Conservation (phyloP, 1,284 basidiomycete genomes). For the Vanrija sp. region DNA sequence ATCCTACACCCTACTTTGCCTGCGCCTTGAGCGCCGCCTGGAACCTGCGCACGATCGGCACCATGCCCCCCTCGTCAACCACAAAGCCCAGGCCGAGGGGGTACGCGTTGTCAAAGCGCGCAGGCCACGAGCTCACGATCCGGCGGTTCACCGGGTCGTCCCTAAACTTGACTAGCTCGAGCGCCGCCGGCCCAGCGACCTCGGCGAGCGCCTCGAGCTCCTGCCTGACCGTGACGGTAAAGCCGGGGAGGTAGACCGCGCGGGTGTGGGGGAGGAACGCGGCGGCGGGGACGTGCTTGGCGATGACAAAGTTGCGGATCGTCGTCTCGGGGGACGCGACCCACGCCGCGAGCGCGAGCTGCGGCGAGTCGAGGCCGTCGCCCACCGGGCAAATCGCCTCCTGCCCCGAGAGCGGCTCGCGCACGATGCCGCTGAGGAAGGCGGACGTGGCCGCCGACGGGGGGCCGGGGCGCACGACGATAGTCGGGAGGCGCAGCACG, state of each 20-base stretch:
- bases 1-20: neutral
- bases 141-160: slow-evolving; percentile 47
- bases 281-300: slow-evolving; percentile 54
- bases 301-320: slow-evolving; percentile 57
- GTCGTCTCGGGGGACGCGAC: slow-evolving; percentile 57
- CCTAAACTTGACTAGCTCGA: slow-evolving; percentile 45
- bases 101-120: slow-evolving; percentile 44
- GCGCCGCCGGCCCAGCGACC: slow-evolving; percentile 42
- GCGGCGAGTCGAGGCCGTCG: slow-evolving; percentile 37
- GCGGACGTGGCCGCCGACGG: slow-evolving; percentile 59
- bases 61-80: slow-evolving; percentile 45
- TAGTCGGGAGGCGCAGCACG: slow-evolving; percentile 61
- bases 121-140: slow-evolving; percentile 47
- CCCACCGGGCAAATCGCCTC: slow-evolving; percentile 57
- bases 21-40: slow-evolving; percentile 37
- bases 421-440: slow-evolving; percentile 61
- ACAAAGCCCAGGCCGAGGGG: slow-evolving; percentile 43
- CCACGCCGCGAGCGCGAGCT: slow-evolving; percentile 54
- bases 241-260: slow-evolving; percentile 44
- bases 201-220: slow-evolving; percentile 44
- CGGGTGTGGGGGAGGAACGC: slow-evolving; percentile 56
- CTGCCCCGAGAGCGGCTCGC: slow-evolving; percentile 59
- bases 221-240: slow-evolving; percentile 45
- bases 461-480: slow-evolving; percentile 57
- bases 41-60: slow-evolving; percentile 44